phyloP scores from a whole-genome alignment of 2,329 filamentous ascomycete species.

The Penicillium sp. region DNA sequence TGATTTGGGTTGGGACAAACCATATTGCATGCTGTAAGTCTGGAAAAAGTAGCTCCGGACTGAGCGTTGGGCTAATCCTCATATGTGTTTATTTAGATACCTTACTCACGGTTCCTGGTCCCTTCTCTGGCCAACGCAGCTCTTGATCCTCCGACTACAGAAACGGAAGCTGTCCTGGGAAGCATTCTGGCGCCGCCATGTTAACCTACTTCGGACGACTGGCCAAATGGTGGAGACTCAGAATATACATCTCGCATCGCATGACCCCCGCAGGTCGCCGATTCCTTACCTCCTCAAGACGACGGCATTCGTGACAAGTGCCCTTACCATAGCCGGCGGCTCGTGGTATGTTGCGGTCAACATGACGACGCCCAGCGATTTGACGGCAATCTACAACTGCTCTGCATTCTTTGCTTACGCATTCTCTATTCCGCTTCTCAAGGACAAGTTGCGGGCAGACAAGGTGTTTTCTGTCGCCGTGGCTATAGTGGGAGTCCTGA shows the following conservation, averaged over 20 bases:
- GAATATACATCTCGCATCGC: conserved; percentile 66
- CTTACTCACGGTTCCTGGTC: conserved; percentile 95
- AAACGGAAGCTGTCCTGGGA: conserved; percentile 79
- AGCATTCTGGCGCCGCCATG: conserved; percentile 80
- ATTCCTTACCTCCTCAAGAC: conserved; percentile 77
- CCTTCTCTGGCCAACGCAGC: conserved; percentile 83
- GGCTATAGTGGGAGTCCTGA: conserved; percentile 84
- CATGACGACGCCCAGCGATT: conserved; percentile 87
- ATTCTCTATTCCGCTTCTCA: conserved; percentile 87
- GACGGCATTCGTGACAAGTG: conserved; percentile 80
- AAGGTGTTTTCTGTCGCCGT: conserved; percentile 87
- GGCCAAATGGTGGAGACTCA: conserved; percentile 85
- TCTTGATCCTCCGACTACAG: conserved; percentile 78
- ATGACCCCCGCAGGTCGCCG: conserved; percentile 52
- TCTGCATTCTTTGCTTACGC: conserved; percentile 98
- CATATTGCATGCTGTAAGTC: conserved; percentile 95
- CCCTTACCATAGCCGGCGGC: conserved; percentile 86
- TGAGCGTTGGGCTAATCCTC: not conserved
- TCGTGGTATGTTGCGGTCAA: conserved; percentile 97
- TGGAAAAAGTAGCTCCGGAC: not conserved
- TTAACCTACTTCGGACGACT: conserved; percentile 66
- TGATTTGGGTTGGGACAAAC: conserved; percentile 91
- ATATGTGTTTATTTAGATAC: conserved; percentile 59
- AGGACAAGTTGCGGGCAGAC: conserved; percentile 80
- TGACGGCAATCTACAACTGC: conserved; percentile 99